Evolutionary conservation across 345 rosid species (phyloP).

Genomic region (Barbarea vulgaris): DNA sequence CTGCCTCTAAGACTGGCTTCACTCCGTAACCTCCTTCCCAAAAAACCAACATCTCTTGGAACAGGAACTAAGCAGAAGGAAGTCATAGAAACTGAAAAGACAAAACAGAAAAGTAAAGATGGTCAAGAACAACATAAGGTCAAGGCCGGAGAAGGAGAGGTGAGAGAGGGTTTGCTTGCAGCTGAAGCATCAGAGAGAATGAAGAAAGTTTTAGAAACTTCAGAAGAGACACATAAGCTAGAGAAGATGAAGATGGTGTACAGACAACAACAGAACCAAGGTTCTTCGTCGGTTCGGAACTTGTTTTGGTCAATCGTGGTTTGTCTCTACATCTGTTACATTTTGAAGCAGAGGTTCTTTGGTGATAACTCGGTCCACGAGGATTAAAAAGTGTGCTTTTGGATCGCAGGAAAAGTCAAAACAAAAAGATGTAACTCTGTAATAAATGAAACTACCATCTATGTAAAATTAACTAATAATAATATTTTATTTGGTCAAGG

Average conservation of each 20-base stretch:
- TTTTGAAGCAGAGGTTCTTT: slow-evolving; percentile 42
- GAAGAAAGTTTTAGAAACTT: slow-evolving; percentile 35
- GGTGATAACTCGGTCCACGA: slow-evolving; percentile 23
- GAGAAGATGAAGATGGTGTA: slow-evolving; percentile 26
- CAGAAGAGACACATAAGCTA: slow-evolving; percentile 25
- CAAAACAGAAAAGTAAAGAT: slow-evolving; percentile 14
- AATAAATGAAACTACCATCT: slow-evolving; percentile 13
- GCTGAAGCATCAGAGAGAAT: slow-evolving; percentile 36
- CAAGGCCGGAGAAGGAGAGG: slow-evolving; percentile 9
- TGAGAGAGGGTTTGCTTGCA: slow-evolving; percentile 35
- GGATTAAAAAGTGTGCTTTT: slow-evolving; percentile 1
- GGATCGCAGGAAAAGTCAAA: not conserved
- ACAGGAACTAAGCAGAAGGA: slow-evolving; percentile 38
- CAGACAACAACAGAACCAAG: slow-evolving; percentile 30
- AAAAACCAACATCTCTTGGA: slow-evolving; percentile 26
- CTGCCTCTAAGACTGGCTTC: slow-evolving; percentile 35
- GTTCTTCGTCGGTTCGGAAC: slow-evolving; percentile 30
- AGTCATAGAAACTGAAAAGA: slow-evolving; percentile 23
- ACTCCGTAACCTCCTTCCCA: slow-evolving; percentile 41
- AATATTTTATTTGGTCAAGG: not conserved
- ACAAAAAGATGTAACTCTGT: slow-evolving; percentile 14
- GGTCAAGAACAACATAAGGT: slow-evolving; percentile 16
- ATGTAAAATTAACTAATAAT: slow-evolving; percentile 26
- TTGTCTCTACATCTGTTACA: slow-evolving; percentile 38
- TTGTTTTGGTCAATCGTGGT: slow-evolving; percentile 38